Evolutionary conservation across 768 basidiomycete species (phyloP).

Genomic region (Rubroboletus pulcherrimus): DNA sequence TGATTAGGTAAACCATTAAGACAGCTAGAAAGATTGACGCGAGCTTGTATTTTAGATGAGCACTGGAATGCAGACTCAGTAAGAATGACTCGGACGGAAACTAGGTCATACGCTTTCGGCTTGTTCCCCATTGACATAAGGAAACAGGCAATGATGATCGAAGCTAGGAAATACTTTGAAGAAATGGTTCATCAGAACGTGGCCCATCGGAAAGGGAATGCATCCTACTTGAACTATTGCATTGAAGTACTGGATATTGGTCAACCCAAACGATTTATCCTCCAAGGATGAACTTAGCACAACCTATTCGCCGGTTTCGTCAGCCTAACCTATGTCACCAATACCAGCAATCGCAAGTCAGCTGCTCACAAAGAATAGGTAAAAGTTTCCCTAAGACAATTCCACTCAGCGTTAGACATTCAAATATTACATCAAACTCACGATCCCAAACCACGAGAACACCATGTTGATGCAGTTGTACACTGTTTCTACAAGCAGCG

Average conservation of each 20-base stretch:
- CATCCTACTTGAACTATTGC: constrained; percentile 61
- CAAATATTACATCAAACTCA: constrained; percentile 36
- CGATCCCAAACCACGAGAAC: constrained; percentile 92
- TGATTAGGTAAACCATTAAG: constrained; percentile 80
- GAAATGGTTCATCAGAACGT: constrained; percentile 1
- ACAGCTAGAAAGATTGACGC: constrained; percentile 70
- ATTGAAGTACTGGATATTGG: constrained; percentile 70
- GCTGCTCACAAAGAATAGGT: constrained; percentile 80
- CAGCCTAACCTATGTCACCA: background rate
- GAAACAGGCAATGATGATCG: constrained; percentile 84
- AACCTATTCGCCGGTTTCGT: constrained; percentile 42
- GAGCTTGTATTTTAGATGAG: constrained; percentile 68
- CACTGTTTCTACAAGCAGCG: constrained; percentile 74
- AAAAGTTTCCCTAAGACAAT: constrained; percentile 78
- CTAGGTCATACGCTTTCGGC: constrained; percentile 61
- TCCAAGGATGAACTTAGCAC: constrained; percentile 89
- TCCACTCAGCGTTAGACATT: background rate
- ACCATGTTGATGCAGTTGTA: constrained; percentile 86
- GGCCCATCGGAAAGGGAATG: background rate
- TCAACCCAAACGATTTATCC: constrained; percentile 59
- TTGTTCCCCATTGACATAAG: constrained; percentile 95
- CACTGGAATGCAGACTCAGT: constrained; percentile 11
- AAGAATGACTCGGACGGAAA: background rate
- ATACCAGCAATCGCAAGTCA: background rate
- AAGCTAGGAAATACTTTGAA: constrained; percentile 73